Base-by-base conservation (phyloP, 192 early-diverging fungal species). In the Backusella parvicylindrica region DNA sequence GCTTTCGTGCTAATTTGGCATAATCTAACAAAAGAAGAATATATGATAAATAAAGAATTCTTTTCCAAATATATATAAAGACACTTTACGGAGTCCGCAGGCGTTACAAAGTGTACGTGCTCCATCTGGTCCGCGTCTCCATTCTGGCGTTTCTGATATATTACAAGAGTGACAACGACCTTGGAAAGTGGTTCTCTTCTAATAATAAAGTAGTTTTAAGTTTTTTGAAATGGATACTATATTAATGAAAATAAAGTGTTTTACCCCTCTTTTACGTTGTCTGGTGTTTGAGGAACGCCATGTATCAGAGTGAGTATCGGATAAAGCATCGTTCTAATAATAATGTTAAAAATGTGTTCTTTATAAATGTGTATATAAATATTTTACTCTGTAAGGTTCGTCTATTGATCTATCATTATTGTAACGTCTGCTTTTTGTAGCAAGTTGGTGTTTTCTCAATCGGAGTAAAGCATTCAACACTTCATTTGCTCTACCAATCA, bases 91-190 rank as follows among this genome's bases (percentile, higher is more conserved):
- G 66, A 94, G 86, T 30, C 96, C 96, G 81, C 97, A 97, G 0
- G 96, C 97, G 84, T 98, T 98, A 85, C 97, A 98, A 37, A 98
- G 87, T 31, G 96, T 97, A 63, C 97, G 85, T 6, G 93, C 92
- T 35, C 96, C 96, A 67, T 93, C 92, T 13, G 97, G 96, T 11
- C 97, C 96, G 21, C 97, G 92, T 38, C 97, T 86, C 97, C 97
- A 98, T 78, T 97, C 95, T 47, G 96, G 96, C 1, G 96, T 97
- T 76, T 95, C 94, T 5, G 91, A 94, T 63, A 91, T 93, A 71
- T 93, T 88, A 77, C 97, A 98, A 9, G 90, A 91, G 53, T 89
- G 89, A 74, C 92, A 92, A 11, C 91, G 79, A 35, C 89, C 90
- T 53, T 91, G 90, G 43, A 88, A 86, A 6, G 91, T 86, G 2